Percentiles rank a stretch among this genome's conserved stretches.
Conservation (phyloP, 2,329 filamentous ascomycete genomes). For the Elsinoe perseae region DNA sequence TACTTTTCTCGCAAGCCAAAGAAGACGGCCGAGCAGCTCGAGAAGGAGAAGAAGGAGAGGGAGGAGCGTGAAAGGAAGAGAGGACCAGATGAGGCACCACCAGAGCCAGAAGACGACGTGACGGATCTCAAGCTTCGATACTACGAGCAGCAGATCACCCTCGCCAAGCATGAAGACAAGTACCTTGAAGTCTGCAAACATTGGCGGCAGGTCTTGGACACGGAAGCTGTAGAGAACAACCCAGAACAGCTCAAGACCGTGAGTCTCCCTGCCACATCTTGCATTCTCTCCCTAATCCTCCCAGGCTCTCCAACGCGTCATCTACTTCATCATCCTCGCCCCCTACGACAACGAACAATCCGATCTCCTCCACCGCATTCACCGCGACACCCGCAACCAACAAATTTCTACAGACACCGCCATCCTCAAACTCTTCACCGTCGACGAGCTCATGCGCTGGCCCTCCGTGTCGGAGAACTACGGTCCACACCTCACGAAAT, state of each 20-base stretch:
- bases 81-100: conserved; percentile 66
- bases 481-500: conserved; percentile 76
- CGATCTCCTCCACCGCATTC: conserved; percentile 88
- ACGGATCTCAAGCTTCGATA: conserved; percentile 93
- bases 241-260: conserved; percentile 76
- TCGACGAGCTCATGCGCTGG: conserved; percentile 97
- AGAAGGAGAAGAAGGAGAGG: conserved; percentile 81
- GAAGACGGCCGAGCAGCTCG: conserved; percentile 80
- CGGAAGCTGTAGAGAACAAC: conserved; percentile 88
- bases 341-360: conserved; percentile 98
- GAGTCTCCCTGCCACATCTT: conserved; percentile 33
- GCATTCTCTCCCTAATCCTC: conserved; percentile 19
- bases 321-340: conserved; percentile 94
- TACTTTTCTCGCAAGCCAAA: conserved; percentile 87
- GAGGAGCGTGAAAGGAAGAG: conserved; percentile 76
- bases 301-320: conserved; percentile 83
- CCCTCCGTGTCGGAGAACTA: conserved; percentile 85
- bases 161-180: conserved; percentile 95
- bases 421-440: conserved; percentile 87
- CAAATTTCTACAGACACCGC: conserved; percentile 69
- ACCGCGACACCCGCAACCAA: conserved; percentile 72
- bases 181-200: conserved; percentile 98
- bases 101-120: conserved; percentile 76
- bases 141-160: conserved; percentile 93
- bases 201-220: conserved; percentile 93